Conservation (phyloP, 2,329 filamentous ascomycete species). For the Nannizzia gypsea region DNA sequence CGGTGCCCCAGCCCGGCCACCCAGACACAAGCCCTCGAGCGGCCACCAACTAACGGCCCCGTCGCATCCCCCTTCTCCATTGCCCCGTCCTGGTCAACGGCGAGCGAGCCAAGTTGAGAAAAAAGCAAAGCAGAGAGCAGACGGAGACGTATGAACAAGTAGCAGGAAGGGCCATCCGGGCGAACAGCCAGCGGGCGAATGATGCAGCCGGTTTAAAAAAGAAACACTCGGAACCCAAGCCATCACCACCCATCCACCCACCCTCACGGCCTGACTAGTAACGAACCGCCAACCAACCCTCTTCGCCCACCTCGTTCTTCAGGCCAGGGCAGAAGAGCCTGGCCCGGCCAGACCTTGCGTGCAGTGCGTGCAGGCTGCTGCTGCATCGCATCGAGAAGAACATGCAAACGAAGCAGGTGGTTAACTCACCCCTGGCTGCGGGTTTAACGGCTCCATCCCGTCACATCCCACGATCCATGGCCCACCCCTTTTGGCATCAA, state of each 20-base stretch:
- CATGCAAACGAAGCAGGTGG: neutral
- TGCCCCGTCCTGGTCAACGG: neutral
- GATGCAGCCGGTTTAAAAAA: neutral
- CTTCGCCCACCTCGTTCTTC: no score
- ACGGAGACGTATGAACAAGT: neutral
- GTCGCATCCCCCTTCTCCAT: neutral
- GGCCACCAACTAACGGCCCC: neutral
- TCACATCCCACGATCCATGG: no score
- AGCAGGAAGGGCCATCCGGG: neutral
- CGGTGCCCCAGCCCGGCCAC: neutral
- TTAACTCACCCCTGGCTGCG: no score
- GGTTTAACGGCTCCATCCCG: neutral
- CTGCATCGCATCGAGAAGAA: neutral
- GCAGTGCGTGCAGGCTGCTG: no score
- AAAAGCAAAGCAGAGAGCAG: neutral
- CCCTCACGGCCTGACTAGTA: no score
- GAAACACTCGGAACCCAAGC: neutral
- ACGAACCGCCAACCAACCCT: no score
- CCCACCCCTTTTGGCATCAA: no score
- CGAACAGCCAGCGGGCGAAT: neutral
- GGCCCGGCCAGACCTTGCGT: no score
- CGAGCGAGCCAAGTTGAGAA: neutral
- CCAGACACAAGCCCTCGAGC: neutral
- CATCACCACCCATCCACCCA: neutral
- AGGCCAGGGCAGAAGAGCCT: no score